These are phyloP conservation scores for Tetragonia tetragonoides DNA, from an alignment of 148 eudicot genomes.

Conservation along the genomic window DNA sequence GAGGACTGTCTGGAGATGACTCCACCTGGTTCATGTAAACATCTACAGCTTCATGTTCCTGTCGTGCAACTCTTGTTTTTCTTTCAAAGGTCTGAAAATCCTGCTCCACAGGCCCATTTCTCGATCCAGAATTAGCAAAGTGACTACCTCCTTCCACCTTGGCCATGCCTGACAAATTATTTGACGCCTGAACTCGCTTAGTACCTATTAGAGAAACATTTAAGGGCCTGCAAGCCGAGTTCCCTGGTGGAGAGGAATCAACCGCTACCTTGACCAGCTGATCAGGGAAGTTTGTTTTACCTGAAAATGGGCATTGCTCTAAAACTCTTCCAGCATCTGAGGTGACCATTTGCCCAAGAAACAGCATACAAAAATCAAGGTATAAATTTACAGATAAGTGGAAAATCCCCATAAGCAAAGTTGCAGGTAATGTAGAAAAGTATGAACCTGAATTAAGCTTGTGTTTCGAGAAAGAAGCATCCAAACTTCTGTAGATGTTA, in stretches of 20 bases:
- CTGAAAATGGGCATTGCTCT: slow-evolving; percentile 21
- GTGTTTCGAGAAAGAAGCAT: slow-evolving; percentile 48
- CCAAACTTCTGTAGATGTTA: slow-evolving; percentile 58
- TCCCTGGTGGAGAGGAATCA: slow-evolving; percentile 34
- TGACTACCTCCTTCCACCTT: slow-evolving; percentile 18
- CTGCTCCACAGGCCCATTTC: slow-evolving; percentile 5
- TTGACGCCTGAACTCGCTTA: slow-evolving; percentile 27
- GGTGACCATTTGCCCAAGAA: background rate
- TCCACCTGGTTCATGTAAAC: slow-evolving; percentile 41
- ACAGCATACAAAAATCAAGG: background rate
- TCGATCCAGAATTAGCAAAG: slow-evolving; percentile 2
- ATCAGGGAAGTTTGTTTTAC: slow-evolving; percentile 13
- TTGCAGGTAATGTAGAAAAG: slow-evolving; percentile 6
- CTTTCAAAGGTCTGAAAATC: background rate
- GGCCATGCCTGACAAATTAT: slow-evolving; percentile 13
- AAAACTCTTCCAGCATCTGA: slow-evolving; percentile 31
- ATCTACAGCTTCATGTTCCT: slow-evolving; percentile 32
- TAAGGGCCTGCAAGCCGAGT: slow-evolving; percentile 28
- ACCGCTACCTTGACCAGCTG: slow-evolving; percentile 19
- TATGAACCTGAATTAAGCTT: slow-evolving; percentile 45
- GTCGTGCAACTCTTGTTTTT: slow-evolving; percentile 17
- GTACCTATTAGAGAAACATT: slow-evolving; percentile 5
- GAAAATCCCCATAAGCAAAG: background rate
- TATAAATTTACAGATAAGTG: background rate
- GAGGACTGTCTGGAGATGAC: slow-evolving; percentile 50